A percentile compares a stretch with the other conserved stretches of the same genome.
Evolutionary conservation across 331 rosid genomes (phyloP).

Genomic region (Telfairia occidentalis): DNA sequence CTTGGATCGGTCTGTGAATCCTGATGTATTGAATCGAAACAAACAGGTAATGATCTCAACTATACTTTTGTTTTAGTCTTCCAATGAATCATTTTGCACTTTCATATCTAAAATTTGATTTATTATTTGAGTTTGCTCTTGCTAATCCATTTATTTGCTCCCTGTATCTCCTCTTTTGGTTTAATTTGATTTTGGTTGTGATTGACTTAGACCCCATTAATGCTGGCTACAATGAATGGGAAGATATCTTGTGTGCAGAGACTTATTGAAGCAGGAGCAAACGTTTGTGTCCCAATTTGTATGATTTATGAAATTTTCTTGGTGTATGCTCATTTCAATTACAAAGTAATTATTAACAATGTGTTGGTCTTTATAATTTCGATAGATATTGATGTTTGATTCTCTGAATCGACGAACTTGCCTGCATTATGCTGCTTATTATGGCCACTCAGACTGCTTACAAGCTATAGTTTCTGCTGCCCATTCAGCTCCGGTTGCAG

Average conservation of each 20-base stretch:
- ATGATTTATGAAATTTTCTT: neutral
- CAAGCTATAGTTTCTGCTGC: conserved; percentile 66
- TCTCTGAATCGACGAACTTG: conserved; percentile 64
- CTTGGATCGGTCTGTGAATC: conserved; percentile 41
- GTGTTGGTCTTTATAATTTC: neutral
- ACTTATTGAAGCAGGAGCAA: conserved; percentile 78
- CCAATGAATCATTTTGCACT: neutral
- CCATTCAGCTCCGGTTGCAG: conserved; percentile 55
- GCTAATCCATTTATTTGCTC: neutral
- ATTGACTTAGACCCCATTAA: conserved; percentile 56
- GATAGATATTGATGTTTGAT: conserved; percentile 80
- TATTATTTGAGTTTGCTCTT: neutral
- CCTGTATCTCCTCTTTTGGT: neutral
- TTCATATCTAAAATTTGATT: neutral
- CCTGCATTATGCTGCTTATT: conserved; percentile 74
- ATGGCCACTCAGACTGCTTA: conserved; percentile 66
- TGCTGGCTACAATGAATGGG: conserved; percentile 87
- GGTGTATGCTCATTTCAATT: conserved; percentile 5
- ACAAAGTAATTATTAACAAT: neutral
- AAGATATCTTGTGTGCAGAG: conserved; percentile 45
- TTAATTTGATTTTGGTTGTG: neutral
- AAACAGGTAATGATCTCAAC: conserved; percentile 42
- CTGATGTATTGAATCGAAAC: conserved; percentile 57
- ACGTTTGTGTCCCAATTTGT: conserved; percentile 40
- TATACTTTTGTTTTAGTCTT: neutral